phyloP scores from a whole-genome alignment of 2,329 filamentous ascomycete genomes.

The Aspergillus spinulosporus region DNA sequence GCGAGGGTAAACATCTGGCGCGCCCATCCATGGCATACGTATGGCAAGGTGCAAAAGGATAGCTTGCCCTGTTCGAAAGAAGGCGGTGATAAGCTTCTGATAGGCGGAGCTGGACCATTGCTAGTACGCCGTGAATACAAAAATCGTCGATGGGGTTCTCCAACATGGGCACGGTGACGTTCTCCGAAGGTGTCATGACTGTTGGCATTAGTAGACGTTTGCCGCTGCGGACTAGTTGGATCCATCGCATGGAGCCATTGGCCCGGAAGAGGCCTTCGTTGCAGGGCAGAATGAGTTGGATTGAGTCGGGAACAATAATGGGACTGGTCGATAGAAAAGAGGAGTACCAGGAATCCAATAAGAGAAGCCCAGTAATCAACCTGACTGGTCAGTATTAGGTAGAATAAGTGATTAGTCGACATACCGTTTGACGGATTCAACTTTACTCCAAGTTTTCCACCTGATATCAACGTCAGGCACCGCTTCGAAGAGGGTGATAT shows the following conservation, averaged over 20 bases:
- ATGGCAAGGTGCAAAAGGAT: conserved; percentile 46
- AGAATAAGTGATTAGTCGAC: not conserved
- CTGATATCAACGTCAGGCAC: conserved; percentile 47
- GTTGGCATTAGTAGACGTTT: conserved; percentile 37
- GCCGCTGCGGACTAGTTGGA: conserved; percentile 37
- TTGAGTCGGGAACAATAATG: conserved; percentile 48
- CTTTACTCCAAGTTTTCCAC: conserved; percentile 56
- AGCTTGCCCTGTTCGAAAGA: conserved; percentile 40
- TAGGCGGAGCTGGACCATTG: conserved; percentile 44
- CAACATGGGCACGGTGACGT: conserved; percentile 35
- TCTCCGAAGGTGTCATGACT: conserved; percentile 38
- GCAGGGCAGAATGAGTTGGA: conserved; percentile 50
- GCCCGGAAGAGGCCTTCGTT: conserved; percentile 49
- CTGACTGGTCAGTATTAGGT: conserved; percentile 21
- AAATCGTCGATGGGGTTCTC: conserved; percentile 37
- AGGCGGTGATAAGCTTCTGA: conserved; percentile 48
- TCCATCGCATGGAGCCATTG: conserved; percentile 39
- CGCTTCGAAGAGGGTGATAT: conserved; percentile 44
- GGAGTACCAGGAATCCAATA: conserved; percentile 52
- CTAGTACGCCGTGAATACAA: conserved; percentile 40
- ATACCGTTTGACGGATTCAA: conserved; percentile 53
- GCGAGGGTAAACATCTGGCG: conserved; percentile 41
- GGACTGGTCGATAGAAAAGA: conserved; percentile 51
- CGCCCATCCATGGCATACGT: conserved; percentile 51
- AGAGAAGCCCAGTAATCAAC: conserved; percentile 49